A percentile compares a stretch with the other conserved stretches of the same genome.
Conservation (phyloP, 2,329 filamentous ascomycete genomes). For the Claviceps monticola region DNA sequence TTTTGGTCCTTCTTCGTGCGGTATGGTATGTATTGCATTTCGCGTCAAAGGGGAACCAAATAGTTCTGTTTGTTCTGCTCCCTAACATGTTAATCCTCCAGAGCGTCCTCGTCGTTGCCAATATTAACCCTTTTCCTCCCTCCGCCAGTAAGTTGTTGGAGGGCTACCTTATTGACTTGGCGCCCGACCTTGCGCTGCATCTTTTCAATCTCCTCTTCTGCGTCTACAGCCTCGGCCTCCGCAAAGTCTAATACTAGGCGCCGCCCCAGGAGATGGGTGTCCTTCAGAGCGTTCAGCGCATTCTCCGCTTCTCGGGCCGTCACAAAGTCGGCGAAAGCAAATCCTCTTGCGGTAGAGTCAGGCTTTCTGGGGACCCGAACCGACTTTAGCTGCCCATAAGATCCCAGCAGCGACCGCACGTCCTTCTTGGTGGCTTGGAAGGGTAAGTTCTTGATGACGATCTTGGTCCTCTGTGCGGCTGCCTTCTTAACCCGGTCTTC, state of each 20-base stretch:
- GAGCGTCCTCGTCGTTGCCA: constrained; percentile 53
- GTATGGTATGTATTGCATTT: neutral
- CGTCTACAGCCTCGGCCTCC: constrained; percentile 73
- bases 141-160: constrained; percentile 74
- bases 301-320: constrained; percentile 80
- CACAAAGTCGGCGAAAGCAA: constrained; percentile 93
- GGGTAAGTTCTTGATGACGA: constrained; percentile 95
- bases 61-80: constrained; percentile 8
- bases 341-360: constrained; percentile 75
- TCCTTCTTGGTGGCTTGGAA: constrained; percentile 95
- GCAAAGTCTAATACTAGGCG: constrained; percentile 86
- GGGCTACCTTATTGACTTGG: constrained; percentile 79
- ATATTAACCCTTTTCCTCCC: constrained; percentile 84
- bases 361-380: constrained; percentile 94
- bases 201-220: constrained; percentile 90
- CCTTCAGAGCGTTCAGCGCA: constrained; percentile 78
- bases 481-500: constrained; percentile 74
- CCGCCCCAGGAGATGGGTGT: constrained; percentile 86
- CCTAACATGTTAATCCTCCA: constrained; percentile 18
- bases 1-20: neutral
- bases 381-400: constrained; percentile 83
- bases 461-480: constrained; percentile 68
- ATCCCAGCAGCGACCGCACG: constrained; percentile 68
- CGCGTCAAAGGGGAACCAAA: constrained; percentile 6
- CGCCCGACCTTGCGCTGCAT: constrained; percentile 93